Evolutionary conservation across 352 stramenopile species (phyloP).

Genomic region (Thraustotheca clavata): DNA sequence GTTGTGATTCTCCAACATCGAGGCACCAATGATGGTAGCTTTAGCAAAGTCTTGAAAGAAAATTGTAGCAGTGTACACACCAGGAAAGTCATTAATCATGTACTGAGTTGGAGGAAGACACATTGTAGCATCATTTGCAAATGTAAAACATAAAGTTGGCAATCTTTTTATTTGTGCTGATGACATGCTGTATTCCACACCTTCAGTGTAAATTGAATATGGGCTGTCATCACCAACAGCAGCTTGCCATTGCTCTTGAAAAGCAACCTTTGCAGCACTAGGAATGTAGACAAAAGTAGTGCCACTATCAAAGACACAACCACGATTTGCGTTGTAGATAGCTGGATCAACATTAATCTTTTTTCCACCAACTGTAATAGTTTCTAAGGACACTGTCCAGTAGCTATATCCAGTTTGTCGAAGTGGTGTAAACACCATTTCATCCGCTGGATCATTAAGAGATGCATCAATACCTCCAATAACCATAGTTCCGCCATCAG

Average conservation of each 20-base stretch:
- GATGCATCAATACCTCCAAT: slow-evolving; percentile 83
- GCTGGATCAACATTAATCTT: slow-evolving; percentile 29
- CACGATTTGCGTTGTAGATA: slow-evolving; percentile 53
- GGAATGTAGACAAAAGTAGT: slow-evolving; percentile 77
- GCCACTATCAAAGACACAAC: slow-evolving; percentile 69
- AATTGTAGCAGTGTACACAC: slow-evolving; percentile 49
- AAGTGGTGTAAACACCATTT: slow-evolving; percentile 84
- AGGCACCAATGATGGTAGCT: slow-evolving; percentile 68
- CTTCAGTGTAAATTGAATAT: not conserved
- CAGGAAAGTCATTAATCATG: slow-evolving; percentile 30
- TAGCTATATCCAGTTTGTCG: slow-evolving; percentile 66
- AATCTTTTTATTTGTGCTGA: slow-evolving; percentile 28
- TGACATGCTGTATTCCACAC: slow-evolving; percentile 29
- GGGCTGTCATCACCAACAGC: slow-evolving; percentile 25
- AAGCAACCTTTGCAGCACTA: slow-evolving; percentile 26
- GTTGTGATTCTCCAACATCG: slow-evolving; percentile 52
- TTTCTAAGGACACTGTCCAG: slow-evolving; percentile 61
- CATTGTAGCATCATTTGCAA: slow-evolving; percentile 48
- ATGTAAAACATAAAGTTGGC: slow-evolving; percentile 55
- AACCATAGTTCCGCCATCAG: slow-evolving; percentile 85
- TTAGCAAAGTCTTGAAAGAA: slow-evolving; percentile 55
- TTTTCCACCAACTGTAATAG: slow-evolving; percentile 33
- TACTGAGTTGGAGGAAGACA: slow-evolving; percentile 46
- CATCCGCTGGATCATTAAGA: slow-evolving; percentile 47
- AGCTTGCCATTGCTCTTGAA: slow-evolving; percentile 39